These are phyloP conservation scores for Dactylellina sp. DNA, from an alignment of 2,329 filamentous ascomycete genomes.

Conservation along the genomic window DNA sequence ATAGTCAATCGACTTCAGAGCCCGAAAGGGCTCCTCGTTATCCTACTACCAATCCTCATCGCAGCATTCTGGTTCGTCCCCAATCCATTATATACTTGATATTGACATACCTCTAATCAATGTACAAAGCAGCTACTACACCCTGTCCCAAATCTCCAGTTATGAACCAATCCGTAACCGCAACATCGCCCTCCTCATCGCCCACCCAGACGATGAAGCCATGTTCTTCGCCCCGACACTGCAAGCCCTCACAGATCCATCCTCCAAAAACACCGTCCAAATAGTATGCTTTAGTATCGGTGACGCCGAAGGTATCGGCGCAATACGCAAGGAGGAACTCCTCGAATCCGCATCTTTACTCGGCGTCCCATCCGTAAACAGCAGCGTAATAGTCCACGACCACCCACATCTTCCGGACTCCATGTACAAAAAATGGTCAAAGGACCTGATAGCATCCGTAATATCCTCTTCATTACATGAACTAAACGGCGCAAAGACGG, in stretches of 20 bases:
- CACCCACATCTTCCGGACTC: conserved; percentile 73
- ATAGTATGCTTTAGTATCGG: conserved; percentile 83
- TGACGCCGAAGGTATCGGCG: conserved; percentile 86
- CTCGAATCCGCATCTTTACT: conserved; percentile 81
- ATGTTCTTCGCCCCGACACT: conserved; percentile 98
- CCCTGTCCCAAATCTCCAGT: conserved; percentile 66
- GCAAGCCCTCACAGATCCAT: conserved; percentile 82
- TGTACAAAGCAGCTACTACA: conserved; percentile 68
- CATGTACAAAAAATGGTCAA: conserved; percentile 83
- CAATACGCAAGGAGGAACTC: conserved; percentile 84
- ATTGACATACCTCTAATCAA: conserved; percentile 51
- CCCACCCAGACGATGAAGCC: conserved; percentile 97
- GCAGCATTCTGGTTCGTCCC: conserved; percentile 40
- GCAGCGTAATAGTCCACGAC: conserved; percentile 66
- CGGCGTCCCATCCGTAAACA: conserved; percentile 79
- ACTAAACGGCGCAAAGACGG: conserved; percentile 60
- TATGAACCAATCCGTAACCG: conserved; percentile 81
- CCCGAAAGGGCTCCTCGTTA: conserved; percentile 26
- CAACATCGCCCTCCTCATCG: conserved; percentile 90
- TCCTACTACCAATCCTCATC: conserved; percentile 61
- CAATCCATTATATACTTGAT: neutral
- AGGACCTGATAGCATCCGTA: conserved; percentile 72
- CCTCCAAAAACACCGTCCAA: conserved; percentile 88
- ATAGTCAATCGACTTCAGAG: conserved; percentile 28
- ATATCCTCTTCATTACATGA: conserved; percentile 31